These are phyloP conservation scores for Sungouiozyma intestinalis DNA, from an alignment of 805 yeast species.

Conservation along the genomic window DNA sequence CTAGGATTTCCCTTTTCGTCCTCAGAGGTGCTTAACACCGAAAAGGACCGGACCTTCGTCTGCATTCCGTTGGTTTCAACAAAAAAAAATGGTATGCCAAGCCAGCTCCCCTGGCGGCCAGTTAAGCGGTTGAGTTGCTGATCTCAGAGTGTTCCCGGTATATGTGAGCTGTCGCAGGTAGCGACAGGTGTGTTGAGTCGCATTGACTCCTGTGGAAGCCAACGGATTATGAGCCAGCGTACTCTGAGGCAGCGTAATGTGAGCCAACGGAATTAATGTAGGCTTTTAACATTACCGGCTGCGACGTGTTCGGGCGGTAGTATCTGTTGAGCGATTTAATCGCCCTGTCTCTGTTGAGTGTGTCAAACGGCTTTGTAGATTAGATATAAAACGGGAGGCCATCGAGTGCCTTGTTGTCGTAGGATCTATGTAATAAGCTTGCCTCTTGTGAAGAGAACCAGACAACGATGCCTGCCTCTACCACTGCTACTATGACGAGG, in stretches of 20 bases:
- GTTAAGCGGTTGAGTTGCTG: background rate
- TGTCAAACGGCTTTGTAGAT: too few species aligned
- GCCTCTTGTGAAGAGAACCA: too few species aligned
- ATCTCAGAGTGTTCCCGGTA: background rate
- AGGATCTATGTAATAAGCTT: too few species aligned
- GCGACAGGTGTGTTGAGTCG: too few species aligned
- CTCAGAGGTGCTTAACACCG: too few species aligned
- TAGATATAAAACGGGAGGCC: too few species aligned
- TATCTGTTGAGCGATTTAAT: background rate
- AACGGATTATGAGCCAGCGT: background rate
- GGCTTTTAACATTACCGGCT: too few species aligned
- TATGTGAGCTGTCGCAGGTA: background rate
- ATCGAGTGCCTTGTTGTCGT: too few species aligned
- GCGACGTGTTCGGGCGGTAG: too few species aligned
- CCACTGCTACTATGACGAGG: constrained; percentile 1
- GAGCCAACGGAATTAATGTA: background rate
- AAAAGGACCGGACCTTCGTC: too few species aligned
- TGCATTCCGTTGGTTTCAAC: background rate
- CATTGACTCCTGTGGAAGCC: background rate
- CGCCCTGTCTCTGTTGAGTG: background rate
- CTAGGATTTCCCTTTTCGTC: too few species aligned
- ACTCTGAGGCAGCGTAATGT: too few species aligned
- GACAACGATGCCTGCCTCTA: constrained; percentile 4
- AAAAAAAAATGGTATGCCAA: background rate
- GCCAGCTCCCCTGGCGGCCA: background rate